phyloP scores from a whole-genome alignment of 2,329 filamentous ascomycete species.

The Cercospora sp. region DNA sequence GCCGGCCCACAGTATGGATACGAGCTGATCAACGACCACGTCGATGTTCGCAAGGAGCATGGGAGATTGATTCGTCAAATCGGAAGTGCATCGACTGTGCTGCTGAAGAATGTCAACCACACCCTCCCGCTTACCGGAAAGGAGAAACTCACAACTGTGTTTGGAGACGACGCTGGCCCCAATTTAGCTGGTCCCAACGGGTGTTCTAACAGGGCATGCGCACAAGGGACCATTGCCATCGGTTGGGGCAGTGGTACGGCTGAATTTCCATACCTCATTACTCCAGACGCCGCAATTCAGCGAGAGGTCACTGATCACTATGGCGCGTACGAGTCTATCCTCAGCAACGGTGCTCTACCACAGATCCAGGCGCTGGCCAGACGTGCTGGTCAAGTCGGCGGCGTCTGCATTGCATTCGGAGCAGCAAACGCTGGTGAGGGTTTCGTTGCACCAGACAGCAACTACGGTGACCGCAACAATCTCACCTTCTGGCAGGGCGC shows the following conservation, averaged over 20 bases:
- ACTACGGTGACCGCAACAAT: constrained; percentile 88
- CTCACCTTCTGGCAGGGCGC: constrained; percentile 41
- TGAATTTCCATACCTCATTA: constrained; percentile 65
- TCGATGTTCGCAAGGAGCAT: constrained; percentile 80
- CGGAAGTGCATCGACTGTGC: constrained; percentile 73
- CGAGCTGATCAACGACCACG: constrained; percentile 71
- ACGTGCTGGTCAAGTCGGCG: constrained; percentile 51
- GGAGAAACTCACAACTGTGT: constrained; percentile 71
- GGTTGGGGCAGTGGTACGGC: constrained; percentile 63
- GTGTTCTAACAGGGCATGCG: constrained; percentile 67
- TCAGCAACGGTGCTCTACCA: constrained; percentile 57
- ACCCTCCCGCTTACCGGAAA: constrained; percentile 59
- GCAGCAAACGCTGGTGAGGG: constrained; percentile 85
- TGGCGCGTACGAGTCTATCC: constrained; percentile 62
- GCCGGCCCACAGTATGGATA: constrained; percentile 57
- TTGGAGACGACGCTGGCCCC: constrained; percentile 79
- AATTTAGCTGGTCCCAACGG: constrained; percentile 76
- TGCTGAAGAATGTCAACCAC: constrained; percentile 61
- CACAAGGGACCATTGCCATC: constrained; percentile 64
- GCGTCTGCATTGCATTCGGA: constrained; percentile 74
- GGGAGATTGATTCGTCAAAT: constrained; percentile 70
- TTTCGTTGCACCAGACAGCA: constrained; percentile 78
- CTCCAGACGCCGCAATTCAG: constrained; percentile 62
- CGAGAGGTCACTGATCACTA: constrained; percentile 63
- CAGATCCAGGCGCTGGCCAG: constrained; percentile 54